A percentile compares a stretch with the other conserved stretches of the same genome.
Evolutionary conservation across 306 rosid species (phyloP).

Genomic region (Rubus parviflorus): DNA sequence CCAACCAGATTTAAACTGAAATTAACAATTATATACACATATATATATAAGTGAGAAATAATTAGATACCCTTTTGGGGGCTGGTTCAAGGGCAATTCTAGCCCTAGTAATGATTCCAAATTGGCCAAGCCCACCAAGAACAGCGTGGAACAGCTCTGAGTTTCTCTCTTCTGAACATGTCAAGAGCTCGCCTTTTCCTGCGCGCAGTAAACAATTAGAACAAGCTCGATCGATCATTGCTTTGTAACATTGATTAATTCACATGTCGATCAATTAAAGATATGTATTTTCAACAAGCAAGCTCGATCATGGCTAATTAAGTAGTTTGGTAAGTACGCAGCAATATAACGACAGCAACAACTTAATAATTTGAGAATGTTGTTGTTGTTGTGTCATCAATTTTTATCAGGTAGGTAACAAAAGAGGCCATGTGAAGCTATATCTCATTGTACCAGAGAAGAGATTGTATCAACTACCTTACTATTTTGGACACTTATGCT

Average conservation of each 20-base stretch:
- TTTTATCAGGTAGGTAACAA: not conserved
- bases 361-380: conserved; percentile 14
- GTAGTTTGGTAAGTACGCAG: not conserved
- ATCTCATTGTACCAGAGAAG: not conserved
- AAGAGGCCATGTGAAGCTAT: conserved; percentile 14
- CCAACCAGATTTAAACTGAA: not conserved
- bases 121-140: conserved; percentile 97
- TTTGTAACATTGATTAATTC: not conserved
- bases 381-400: not conserved
- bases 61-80: conserved; percentile 71
- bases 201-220: not conserved
- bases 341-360: conserved; percentile 10
- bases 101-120: conserved; percentile 96
- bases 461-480: conserved; percentile 6
- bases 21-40: not conserved
- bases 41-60: not conserved
- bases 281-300: not conserved
- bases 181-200: conserved; percentile 89
- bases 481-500: not conserved
- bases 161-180: conserved; percentile 78
- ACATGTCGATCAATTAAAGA: not conserved
- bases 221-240: too few species aligned
- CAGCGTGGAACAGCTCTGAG: conserved; percentile 78
- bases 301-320: not conserved
- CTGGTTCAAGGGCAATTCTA: conserved; percentile 81